Evolutionary conservation across 495 filamentous ascomycete species (phyloP).

Genomic region (Aspergillus homomorphus): DNA sequence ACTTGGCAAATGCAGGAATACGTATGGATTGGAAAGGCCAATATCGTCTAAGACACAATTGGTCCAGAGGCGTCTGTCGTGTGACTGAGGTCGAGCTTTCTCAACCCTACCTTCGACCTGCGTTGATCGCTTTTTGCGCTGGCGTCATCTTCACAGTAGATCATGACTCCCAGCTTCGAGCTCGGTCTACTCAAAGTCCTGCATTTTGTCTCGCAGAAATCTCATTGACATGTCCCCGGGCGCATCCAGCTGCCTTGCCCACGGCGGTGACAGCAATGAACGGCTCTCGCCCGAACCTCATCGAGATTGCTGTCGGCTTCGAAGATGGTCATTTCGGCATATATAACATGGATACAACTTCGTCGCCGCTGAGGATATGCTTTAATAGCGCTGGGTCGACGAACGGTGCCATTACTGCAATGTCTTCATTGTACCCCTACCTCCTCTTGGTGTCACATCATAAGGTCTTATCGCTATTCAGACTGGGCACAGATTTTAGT

Average conservation of each 20-base stretch:
- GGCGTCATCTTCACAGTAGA: conserved; percentile 81
- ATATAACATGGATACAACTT: conserved; percentile 54
- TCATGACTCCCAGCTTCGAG: conserved; percentile 61
- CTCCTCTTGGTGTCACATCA: conserved; percentile 71
- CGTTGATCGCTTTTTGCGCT: conserved; percentile 69
- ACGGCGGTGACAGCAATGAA: conserved; percentile 66
- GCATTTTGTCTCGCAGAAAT: conserved; percentile 35
- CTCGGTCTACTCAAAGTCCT: conserved; percentile 66
- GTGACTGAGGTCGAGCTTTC: conserved; percentile 73
- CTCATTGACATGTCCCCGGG: conserved; percentile 16
- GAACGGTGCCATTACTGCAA: conserved; percentile 66
- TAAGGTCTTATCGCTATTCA: conserved; percentile 73
- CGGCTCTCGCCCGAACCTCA: conserved; percentile 25
- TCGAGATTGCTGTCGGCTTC: conserved; percentile 67
- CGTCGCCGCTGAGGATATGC: conserved; percentile 38
- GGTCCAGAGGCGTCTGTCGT: conserved; percentile 78
- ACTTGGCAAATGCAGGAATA: conserved; percentile 49
- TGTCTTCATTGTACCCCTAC: conserved; percentile 75
- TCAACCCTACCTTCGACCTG: conserved; percentile 49
- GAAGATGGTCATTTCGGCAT: conserved; percentile 69
- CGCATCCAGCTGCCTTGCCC: conserved; percentile 39
- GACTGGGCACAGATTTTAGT: conserved; percentile 38
- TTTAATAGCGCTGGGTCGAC: conserved; percentile 54
- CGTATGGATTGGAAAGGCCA: conserved; percentile 82
- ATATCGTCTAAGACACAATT: conserved; percentile 89